Evolutionary conservation across 1,284 basidiomycete genomes (phyloP).

Genomic region (Ceratobasidium sp.): DNA sequence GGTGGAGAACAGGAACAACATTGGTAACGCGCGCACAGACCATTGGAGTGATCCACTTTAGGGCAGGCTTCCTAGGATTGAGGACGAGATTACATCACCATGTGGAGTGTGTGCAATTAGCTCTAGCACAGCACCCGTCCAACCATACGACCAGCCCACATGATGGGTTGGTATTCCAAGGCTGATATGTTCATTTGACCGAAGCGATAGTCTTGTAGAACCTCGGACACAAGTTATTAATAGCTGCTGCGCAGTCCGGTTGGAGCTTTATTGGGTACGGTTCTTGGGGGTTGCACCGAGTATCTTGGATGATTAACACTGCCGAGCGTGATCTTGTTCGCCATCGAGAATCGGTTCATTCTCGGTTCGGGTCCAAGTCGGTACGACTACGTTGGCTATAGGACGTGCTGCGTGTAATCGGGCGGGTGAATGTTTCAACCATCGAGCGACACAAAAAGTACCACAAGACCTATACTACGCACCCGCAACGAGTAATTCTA

Average conservation of each 20-base stretch:
- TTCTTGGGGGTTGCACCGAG: constrained; percentile 4
- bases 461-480: neutral
- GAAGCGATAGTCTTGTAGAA: too few species aligned
- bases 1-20: constrained; percentile 22
- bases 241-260: neutral
- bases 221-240: constrained; percentile 24
- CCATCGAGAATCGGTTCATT: constrained; percentile 4
- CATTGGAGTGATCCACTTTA: constrained; percentile 7
- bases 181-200: too few species aligned
- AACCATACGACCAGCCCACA: too few species aligned
- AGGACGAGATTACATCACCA: neutral
- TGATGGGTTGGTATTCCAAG: too few species aligned
- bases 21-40: constrained; percentile 14
- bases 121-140: too few species aligned
- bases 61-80: constrained; percentile 4
- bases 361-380: neutral
- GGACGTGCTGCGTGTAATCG: too few species aligned
- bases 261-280: neutral
- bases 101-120: too few species aligned
- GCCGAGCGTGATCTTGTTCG: too few species aligned
- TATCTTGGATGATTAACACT: constrained; percentile 1
- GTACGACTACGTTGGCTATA: neutral
- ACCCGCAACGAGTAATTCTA: constrained; percentile 13
- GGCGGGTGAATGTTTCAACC: too few species aligned
- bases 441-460: neutral